Evolutionary conservation across 148 eudicot species (phyloP).

Genomic region (Nepenthes gracilis): DNA sequence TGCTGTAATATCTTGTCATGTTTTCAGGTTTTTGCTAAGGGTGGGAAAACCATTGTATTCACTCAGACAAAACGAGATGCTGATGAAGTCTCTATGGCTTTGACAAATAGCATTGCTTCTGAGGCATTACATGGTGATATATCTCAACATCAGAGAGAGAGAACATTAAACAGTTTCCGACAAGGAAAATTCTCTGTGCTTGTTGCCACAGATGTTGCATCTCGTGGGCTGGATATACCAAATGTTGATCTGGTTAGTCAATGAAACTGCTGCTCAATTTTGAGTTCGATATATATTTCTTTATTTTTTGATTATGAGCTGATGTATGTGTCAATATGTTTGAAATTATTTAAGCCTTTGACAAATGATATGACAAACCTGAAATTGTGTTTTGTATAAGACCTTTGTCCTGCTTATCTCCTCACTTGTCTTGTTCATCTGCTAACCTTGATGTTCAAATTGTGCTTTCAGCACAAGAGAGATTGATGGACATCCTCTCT

Average conservation of each 20-base stretch:
- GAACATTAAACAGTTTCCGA: constrained; percentile 83
- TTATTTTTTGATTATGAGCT: background rate
- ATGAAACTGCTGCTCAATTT: background rate
- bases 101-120: constrained; percentile 81
- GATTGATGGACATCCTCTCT: background rate
- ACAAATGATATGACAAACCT: too few relatives aligned
- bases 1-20: background rate
- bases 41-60: constrained; percentile 91
- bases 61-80: constrained; percentile 96
- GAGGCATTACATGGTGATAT: constrained; percentile 98
- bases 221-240: constrained; percentile 98
- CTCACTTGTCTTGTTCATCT: too few relatives aligned
- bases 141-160: constrained; percentile 95
- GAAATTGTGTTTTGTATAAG: too few relatives aligned
- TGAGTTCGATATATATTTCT: background rate
- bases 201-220: constrained; percentile 98
- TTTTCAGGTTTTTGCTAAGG: constrained; percentile 85
- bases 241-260: constrained; percentile 84
- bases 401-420: too few relatives aligned
- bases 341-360: too few relatives aligned
- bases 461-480: too few relatives aligned
- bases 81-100: constrained; percentile 83
- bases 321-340: too few relatives aligned
- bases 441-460: too few relatives aligned
- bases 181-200: constrained; percentile 92